Conservation (phyloP, 1,139 yeast species). For the Diutina pseudorugosa region DNA sequence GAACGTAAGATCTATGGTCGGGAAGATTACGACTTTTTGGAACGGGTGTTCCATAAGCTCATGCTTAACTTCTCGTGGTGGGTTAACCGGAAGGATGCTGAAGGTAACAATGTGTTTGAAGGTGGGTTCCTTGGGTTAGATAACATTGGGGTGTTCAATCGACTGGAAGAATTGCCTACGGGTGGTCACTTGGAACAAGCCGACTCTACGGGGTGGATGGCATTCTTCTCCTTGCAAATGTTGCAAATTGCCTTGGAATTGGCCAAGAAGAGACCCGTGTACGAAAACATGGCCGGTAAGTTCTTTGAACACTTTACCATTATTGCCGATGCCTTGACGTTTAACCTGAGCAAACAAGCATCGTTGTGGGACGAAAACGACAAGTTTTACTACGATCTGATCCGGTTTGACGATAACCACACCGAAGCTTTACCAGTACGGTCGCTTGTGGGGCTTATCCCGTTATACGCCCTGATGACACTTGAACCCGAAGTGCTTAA, state of each 20-base stretch:
- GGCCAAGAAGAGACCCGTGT: constrained; percentile 76
- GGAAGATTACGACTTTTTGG: constrained; percentile 78
- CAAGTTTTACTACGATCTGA: constrained; percentile 85
- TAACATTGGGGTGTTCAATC: constrained; percentile 86
- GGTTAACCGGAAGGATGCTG: constrained; percentile 87
- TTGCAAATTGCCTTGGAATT: constrained; percentile 86
- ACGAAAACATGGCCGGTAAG: constrained; percentile 91
- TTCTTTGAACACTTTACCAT: constrained; percentile 88
- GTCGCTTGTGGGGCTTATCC: constrained; percentile 87
- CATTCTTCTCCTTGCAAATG: constrained; percentile 86
- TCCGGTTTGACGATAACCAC: constrained; percentile 62
- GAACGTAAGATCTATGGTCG: constrained; percentile 80
- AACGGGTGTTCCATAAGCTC: constrained; percentile 83
- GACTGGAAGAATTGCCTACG: constrained; percentile 91
- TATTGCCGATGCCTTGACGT: constrained; percentile 94
- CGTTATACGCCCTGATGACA: constrained; percentile 83
- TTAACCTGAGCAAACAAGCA: constrained; percentile 38
- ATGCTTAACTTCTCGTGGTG: constrained; percentile 93
- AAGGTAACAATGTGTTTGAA: constrained; percentile 85
- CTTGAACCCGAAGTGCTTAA: constrained; percentile 77
- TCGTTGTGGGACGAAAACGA: constrained; percentile 89
- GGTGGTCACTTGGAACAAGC: constrained; percentile 92
- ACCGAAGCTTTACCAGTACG: constrained; percentile 74
- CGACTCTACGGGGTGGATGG: constrained; percentile 98
- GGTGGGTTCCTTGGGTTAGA: constrained; percentile 94